Percentiles rank a stretch among this genome's conserved stretches.
Evolutionary conservation across 2,329 filamentous ascomycete genomes (phyloP).

Genomic region (Myriosclerotinia duriaeana): DNA sequence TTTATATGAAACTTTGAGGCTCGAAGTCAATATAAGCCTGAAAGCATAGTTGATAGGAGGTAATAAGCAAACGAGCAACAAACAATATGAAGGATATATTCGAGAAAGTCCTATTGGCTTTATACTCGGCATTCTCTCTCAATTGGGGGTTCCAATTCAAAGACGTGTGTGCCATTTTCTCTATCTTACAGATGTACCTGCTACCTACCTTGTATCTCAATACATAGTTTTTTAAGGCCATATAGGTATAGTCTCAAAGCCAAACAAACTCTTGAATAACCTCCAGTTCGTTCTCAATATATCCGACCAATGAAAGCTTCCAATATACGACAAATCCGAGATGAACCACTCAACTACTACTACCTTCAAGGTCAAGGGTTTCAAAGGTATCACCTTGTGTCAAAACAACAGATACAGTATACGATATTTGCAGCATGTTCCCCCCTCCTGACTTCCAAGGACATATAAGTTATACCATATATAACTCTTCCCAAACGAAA

Average conservation of each 20-base stretch:
- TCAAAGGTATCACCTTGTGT: not conserved
- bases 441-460: not conserved
- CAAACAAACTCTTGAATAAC: no score
- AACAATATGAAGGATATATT: not conserved
- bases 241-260: no score
- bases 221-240: no score
- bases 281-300: no score
- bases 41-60: not conserved
- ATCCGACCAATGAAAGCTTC: no score
- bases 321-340: no score
- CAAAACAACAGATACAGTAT: not conserved
- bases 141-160: not conserved
- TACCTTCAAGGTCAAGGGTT: not conserved
- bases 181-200: no score
- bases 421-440: not conserved
- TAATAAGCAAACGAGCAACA: not conserved
- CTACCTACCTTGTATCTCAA: no score
- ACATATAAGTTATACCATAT: no score
- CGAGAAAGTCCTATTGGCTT: not conserved
- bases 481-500: not conserved
- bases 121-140: not conserved
- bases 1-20: constrained; percentile 6
- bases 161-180: no score
- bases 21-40: constrained; percentile 7
- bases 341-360: no score